Base-by-base conservation (phyloP, 2,329 filamentous ascomycete species). In the Alternaria infectoria region DNA sequence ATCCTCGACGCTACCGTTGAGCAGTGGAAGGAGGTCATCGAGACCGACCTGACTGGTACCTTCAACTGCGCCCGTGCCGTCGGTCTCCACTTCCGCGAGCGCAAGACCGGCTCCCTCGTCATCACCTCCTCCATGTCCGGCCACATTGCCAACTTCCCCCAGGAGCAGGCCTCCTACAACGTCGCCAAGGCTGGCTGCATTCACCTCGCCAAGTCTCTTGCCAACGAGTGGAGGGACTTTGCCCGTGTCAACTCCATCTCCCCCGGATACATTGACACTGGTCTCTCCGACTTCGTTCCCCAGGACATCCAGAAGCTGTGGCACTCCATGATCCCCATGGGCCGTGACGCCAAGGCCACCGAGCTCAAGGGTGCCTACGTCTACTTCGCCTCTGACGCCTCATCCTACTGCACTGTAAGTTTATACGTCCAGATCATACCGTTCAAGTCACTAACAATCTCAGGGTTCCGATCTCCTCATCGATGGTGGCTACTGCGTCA, bases 61-160 rank as follows among this genome's bases (percentile, higher is more conserved):
- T 93, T 91, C 81, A 95, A 92, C 85, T 96, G 93, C 67, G 93
- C 93, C 25, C 92, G 95, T 83, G 93, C 93, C 19, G 92, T 93
- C n/a, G 94, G 93, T 32, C 86, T 90, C 59, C 91, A 96, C 81
- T 90, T 90, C 86, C 88, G 88, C 80, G 82, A 89, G 81, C 85
- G 86, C 65, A 87, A 87, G 71, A 88, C 83, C 50, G 89, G 89
- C 54, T 87, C 85, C 65, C 86, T 91, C 77, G 83, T 91, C 80
- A 88, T 90, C 78, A 91, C 89, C 43, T 84, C 88, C n/a, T 87
- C 85, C 71, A 91, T 95, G 91, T 93, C 90, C 54, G 92, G 91
- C 69, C 88, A 89, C 82, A 89, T 95, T 68, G 92, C 93, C 86
- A 95, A 95, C 87, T 93, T 90, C 84, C 92, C 89, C 26, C 89